Conservation (phyloP, 805 yeast species). For the Monosporozyma aquatica region DNA sequence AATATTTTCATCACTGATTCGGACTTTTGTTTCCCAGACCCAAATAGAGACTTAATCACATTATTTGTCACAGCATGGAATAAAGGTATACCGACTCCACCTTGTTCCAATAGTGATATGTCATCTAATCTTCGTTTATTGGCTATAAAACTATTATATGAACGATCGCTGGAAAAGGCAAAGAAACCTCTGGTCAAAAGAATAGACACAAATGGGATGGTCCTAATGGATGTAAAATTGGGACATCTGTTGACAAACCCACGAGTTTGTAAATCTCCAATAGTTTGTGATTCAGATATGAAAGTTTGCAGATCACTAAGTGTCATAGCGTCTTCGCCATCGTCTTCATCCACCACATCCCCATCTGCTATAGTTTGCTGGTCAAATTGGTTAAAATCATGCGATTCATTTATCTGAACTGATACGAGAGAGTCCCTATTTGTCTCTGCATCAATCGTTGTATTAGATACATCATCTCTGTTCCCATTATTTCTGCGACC, state of each 20-base stretch:
- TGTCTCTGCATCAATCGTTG: neutral
- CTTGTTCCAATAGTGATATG: conserved; percentile 8
- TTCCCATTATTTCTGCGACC: conserved; percentile 1
- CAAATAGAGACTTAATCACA: conserved; percentile 26
- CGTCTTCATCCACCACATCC: neutral
- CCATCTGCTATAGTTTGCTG: neutral
- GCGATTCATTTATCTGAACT: neutral
- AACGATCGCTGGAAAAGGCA: conserved; percentile 32
- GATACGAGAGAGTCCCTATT: conserved; percentile 16
- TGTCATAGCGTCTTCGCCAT: neutral
- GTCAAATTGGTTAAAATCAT: neutral
- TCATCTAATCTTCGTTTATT: conserved; percentile 24
- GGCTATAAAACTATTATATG: conserved; percentile 21
- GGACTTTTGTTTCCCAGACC: conserved; percentile 8
- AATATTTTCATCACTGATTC: conserved; percentile 28
- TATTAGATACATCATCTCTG: neutral
- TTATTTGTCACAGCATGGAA: conserved; percentile 28
- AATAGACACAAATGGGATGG: conserved; percentile 29
- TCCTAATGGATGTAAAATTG: conserved; percentile 18
- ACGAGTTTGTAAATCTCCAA: conserved; percentile 22
- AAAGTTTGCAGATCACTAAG: conserved; percentile 14
- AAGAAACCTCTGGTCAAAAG: conserved; percentile 32
- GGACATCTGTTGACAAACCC: conserved; percentile 28
- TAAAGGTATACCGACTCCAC: conserved; percentile 30
- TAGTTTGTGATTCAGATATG: conserved; percentile 20